Percentiles rank a stretch among this genome's conserved stretches.
These are phyloP conservation scores for Zoysia matrella DNA, from an alignment of 202 grass and related monocot species.

Conservation along the genomic window DNA sequence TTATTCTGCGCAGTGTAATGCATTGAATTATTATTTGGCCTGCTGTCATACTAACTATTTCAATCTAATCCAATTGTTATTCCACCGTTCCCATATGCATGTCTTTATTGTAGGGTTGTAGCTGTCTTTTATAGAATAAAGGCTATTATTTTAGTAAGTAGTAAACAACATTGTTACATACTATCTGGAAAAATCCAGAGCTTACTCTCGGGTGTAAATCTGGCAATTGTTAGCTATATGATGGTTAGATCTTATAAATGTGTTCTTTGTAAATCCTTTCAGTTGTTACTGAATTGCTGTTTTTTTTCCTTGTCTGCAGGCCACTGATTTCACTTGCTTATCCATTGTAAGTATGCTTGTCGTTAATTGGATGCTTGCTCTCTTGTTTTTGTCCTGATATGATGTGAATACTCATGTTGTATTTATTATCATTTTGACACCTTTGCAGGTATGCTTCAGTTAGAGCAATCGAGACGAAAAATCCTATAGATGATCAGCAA, in stretches of 20 bases:
- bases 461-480: constrained; percentile 52
- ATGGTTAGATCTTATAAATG: constrained; percentile 18
- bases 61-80: neutral
- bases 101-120: neutral
- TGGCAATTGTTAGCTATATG: neutral
- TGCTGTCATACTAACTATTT: constrained; percentile 3
- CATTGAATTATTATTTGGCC: neutral
- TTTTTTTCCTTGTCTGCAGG: constrained; percentile 52
- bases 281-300: neutral
- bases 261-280: neutral
- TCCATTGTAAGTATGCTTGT: constrained; percentile 68
- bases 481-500: too few relatives aligned
- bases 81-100: neutral
- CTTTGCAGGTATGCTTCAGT: constrained; percentile 80
- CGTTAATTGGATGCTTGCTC: neutral
- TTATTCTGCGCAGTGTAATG: neutral
- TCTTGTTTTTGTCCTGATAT: neutral
- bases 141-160: neutral
- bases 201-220: constrained; percentile 17
- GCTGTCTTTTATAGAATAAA: neutral
- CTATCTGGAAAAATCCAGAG: neutral
- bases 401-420: neutral
- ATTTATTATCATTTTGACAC: constrained; percentile 17
- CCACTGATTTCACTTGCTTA: constrained; percentile 87
- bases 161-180: constrained; percentile 10